Evolutionary conservation across 176 grass and related monocot species (phyloP).

Genomic region (Oryza officinalis): DNA sequence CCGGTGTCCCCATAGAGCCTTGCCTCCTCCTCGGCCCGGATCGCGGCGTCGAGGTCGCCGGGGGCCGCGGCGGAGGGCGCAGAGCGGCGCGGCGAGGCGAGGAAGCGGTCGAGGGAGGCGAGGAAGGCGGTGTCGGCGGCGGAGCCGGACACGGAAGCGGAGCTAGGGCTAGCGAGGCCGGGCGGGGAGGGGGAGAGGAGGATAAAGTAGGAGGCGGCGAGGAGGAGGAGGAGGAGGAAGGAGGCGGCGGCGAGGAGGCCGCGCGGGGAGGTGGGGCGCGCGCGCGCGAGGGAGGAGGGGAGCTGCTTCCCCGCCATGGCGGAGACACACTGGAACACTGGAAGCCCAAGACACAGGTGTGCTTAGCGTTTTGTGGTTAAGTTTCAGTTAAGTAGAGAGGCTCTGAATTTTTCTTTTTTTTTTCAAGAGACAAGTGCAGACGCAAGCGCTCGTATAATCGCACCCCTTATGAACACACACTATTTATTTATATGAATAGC

Average conservation of each 20-base stretch:
- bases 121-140: conserved; percentile 44
- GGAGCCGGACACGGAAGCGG: not conserved
- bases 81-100: conserved; percentile 41
- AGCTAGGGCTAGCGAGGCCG: conserved; percentile 24
- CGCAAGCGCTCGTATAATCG: too few species aligned
- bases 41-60: conserved; percentile 39
- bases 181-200: conserved; percentile 44
- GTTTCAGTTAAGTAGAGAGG: not conserved
- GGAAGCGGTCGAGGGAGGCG: conserved; percentile 68
- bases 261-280: conserved; percentile 52
- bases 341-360: not conserved
- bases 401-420: not conserved
- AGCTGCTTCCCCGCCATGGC: conserved; percentile 86
- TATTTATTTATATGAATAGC: too few species aligned
- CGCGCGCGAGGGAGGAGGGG: conserved; percentile 45
- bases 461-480: too few species aligned
- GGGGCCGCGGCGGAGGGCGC: conserved; percentile 1
- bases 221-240: conserved; percentile 33
- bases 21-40: conserved; percentile 52
- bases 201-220: conserved; percentile 39
- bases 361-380: not conserved
- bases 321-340: not conserved
- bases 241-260: conserved; percentile 43
- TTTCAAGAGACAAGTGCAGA: too few species aligned
- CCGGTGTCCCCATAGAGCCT: conserved; percentile 55